Base-by-base conservation (phyloP, 768 basidiomycete genomes). In the Sporobolomyces phaffii region DNA sequence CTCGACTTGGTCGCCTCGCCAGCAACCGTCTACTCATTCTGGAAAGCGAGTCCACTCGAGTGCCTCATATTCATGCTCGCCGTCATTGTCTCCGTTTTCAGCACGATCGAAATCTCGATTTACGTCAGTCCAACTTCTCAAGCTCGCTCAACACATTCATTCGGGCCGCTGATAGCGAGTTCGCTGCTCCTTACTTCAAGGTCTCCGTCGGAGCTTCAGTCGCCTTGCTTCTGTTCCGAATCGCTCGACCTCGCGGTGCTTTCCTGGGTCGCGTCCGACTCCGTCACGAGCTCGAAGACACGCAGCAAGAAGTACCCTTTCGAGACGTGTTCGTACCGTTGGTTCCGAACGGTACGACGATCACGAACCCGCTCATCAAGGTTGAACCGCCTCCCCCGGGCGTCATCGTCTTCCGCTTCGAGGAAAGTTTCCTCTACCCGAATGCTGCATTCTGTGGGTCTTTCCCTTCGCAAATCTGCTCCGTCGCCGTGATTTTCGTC, bases 11-110 rank as follows among this genome's bases (percentile, higher is more conserved):
- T 99, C 58, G 88, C 91, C 20, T 84, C 87, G 0, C 96, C 93
- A 0, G 78, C 82, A 50, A 80, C 89, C 78, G 86, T 88, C 20
- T 97, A 87, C 78, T 82, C 83, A 3, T 99, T 86, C 82, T 99
- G 96, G 96, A 85, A 90, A 33, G 86, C 94, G 28, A 89, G 89
- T 0, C 96, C 96, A 0, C 79, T 97, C 54, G 96, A 99, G 75
- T 60, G 58, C 28, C 15, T 74, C 54, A 75, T 76, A 61, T 76
- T 72, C 57, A 60, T 74, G 29, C 69, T 65, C 26, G 73, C 74
- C 24, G 75, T 76, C 45, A 41, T 74, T 44, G 86, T 91, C 71
- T 91, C 91, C 18, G 77, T 97, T 48, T 97, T 98, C 80, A 85
- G 89, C 28, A 84, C 86, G 28, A 93, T 97, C 73, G 94, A 99